phyloP scores from a whole-genome alignment of 2,329 filamentous ascomycete species.

The Scorias spongiosa region DNA sequence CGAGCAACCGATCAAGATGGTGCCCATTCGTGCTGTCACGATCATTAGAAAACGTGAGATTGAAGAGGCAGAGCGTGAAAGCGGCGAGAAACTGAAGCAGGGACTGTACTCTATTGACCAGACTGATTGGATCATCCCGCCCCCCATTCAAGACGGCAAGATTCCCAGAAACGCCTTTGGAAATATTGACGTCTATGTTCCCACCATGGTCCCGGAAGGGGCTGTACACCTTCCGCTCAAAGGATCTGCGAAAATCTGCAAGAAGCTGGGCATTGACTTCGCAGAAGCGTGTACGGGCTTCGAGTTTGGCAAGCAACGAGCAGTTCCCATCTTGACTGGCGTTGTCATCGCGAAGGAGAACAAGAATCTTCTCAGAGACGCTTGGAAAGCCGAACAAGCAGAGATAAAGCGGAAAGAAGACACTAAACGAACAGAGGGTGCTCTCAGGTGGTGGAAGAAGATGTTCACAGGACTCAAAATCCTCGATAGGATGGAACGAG shows the following conservation, averaged over 20 bases:
- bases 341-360: constrained; percentile 79
- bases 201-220: constrained; percentile 78
- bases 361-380: constrained; percentile 56
- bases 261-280: constrained; percentile 69
- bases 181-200: constrained; percentile 90
- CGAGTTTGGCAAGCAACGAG: constrained; percentile 88
- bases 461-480: constrained; percentile 78
- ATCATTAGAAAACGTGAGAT: constrained; percentile 76
- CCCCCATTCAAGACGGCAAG: constrained; percentile 58
- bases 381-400: constrained; percentile 58
- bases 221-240: constrained; percentile 71
- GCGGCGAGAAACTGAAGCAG: constrained; percentile 71
- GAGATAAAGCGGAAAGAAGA: constrained; percentile 67
- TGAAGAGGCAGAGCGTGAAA: constrained; percentile 65
- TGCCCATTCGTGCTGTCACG: constrained; percentile 83
- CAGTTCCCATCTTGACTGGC: constrained; percentile 79
- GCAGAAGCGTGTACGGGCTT: constrained; percentile 94
- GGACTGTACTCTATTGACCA: constrained; percentile 72
- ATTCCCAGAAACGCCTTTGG: constrained; percentile 93
- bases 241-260: constrained; percentile 66
- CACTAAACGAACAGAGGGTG: constrained; percentile 61
- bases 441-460: constrained; percentile 67
- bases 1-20: constrained; percentile 64
- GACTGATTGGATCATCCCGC: constrained; percentile 92
- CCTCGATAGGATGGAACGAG: constrained; percentile 55